These are phyloP conservation scores for Monosporascus sp. DNA, from an alignment of 2,329 filamentous ascomycete genomes.

Conservation along the genomic window DNA sequence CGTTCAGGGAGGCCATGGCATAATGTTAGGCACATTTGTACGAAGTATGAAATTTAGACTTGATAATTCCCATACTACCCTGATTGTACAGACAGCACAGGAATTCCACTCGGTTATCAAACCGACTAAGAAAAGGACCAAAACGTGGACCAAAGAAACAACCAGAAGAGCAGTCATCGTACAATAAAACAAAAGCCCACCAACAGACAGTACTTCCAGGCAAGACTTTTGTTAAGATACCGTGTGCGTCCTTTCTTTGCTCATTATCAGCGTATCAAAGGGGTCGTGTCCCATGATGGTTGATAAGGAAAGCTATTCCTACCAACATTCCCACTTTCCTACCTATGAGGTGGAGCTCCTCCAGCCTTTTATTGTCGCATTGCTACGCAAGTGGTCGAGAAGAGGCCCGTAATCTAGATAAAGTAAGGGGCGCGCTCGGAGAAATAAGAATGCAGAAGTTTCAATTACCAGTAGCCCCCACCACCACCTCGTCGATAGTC, in stretches of 20 bases:
- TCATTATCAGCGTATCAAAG: conserved; percentile 13
- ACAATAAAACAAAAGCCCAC: neutral
- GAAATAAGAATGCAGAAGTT: conserved; percentile 21
- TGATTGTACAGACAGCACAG: neutral
- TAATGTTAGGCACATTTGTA: too few species aligned
- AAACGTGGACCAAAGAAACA: too few species aligned
- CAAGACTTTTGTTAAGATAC: conserved; percentile 1
- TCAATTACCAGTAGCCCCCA: conserved; percentile 27
- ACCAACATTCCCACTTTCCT: conserved; percentile 2
- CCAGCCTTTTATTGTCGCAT: conserved; percentile 4
- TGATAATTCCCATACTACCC: neutral
- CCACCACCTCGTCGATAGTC: conserved; percentile 27
- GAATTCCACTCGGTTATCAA: neutral
- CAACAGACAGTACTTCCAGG: neutral
- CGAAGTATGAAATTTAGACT: neutral
- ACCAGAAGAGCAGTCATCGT: neutral
- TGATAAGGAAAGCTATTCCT: conserved; percentile 8
- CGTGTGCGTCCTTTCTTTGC: conserved; percentile 12
- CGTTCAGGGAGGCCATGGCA: too few species aligned
- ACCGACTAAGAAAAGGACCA: neutral
- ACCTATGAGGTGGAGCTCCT: conserved; percentile 4
- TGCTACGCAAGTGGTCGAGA: conserved; percentile 1
- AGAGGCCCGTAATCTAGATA: conserved; percentile 23
- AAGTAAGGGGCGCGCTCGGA: conserved; percentile 26
- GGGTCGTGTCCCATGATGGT: conserved; percentile 8